Conservation (phyloP, 805 yeast species). For the Candida saitoana region DNA sequence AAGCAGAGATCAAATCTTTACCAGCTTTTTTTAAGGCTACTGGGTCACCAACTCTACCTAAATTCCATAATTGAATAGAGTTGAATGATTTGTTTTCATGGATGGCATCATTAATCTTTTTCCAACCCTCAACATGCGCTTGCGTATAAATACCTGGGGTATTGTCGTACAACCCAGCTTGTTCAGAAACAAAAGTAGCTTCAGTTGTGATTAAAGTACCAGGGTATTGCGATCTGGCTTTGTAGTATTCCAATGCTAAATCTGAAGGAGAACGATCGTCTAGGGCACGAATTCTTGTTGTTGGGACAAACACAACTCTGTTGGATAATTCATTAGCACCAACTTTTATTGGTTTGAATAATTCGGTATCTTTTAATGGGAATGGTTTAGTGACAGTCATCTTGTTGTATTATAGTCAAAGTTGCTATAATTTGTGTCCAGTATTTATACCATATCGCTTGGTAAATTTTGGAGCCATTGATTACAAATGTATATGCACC, state of each 20-base stretch:
- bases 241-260: slow-evolving; percentile 23
- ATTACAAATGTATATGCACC: too few relatives aligned
- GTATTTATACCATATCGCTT: not conserved
- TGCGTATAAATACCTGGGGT: slow-evolving; percentile 50
- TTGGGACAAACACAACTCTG: slow-evolving; percentile 21
- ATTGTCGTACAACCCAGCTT: slow-evolving; percentile 34
- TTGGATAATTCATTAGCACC: slow-evolving; percentile 21
- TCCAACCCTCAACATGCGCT: slow-evolving; percentile 47
- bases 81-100: slow-evolving; percentile 42
- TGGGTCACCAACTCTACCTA: slow-evolving; percentile 42
- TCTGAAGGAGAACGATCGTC: slow-evolving; percentile 24
- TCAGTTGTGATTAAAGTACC: slow-evolving; percentile 29
- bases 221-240: slow-evolving; percentile 24
- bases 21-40: slow-evolving; percentile 19
- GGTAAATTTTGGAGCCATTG: not conserved
- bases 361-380: slow-evolving; percentile 15
- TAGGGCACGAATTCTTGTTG: slow-evolving; percentile 22
- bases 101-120: slow-evolving; percentile 39
- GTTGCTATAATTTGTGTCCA: too few relatives aligned
- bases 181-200: slow-evolving; percentile 25
- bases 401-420: not conserved
- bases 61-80: slow-evolving; percentile 49
- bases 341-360: slow-evolving; percentile 30
- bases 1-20: slow-evolving; percentile 12
- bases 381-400: slow-evolving; percentile 4